These are phyloP conservation scores for Fusarium sp. DNA, from an alignment of 2,329 filamentous ascomycete genomes.

Conservation along the genomic window DNA sequence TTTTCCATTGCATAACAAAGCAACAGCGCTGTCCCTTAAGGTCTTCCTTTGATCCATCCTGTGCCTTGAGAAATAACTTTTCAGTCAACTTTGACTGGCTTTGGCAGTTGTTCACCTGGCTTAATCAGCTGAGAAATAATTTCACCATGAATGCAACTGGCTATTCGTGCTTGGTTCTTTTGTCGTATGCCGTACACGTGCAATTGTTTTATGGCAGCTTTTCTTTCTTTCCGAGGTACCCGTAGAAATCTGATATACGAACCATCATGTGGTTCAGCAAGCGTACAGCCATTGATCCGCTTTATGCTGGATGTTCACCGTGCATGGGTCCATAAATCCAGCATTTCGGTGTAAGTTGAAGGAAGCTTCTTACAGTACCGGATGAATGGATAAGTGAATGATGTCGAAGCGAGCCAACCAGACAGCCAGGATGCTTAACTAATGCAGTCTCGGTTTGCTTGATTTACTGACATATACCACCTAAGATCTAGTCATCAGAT, in stretches of 20 bases:
- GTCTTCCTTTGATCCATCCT: not conserved
- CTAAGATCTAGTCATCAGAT: constrained; percentile 6
- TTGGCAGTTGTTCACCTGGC: not conserved
- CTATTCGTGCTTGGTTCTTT: not conserved
- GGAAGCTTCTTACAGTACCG: constrained; percentile 1
- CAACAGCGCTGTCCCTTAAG: no score
- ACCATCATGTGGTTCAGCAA: not conserved
- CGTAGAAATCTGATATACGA: not conserved
- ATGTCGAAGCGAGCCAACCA: constrained; percentile 25
- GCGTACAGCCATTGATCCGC: not conserved
- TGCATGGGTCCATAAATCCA: not conserved
- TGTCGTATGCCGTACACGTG: not conserved
- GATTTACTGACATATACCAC: not conserved
- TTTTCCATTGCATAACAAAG: not conserved
- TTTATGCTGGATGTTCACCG: not conserved
- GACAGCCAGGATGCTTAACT: not conserved
- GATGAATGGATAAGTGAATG: constrained; percentile 28
- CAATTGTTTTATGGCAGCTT: not conserved
- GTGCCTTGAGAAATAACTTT: not conserved
- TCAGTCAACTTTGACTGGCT: not conserved
- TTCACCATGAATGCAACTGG: not conserved
- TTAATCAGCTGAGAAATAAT: not conserved
- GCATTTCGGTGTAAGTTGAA: not conserved
- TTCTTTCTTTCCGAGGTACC: not conserved
- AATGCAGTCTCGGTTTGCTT: not conserved